Evolutionary conservation across 768 basidiomycete genomes (phyloP).

Genomic region (Termitomyces sp.): DNA sequence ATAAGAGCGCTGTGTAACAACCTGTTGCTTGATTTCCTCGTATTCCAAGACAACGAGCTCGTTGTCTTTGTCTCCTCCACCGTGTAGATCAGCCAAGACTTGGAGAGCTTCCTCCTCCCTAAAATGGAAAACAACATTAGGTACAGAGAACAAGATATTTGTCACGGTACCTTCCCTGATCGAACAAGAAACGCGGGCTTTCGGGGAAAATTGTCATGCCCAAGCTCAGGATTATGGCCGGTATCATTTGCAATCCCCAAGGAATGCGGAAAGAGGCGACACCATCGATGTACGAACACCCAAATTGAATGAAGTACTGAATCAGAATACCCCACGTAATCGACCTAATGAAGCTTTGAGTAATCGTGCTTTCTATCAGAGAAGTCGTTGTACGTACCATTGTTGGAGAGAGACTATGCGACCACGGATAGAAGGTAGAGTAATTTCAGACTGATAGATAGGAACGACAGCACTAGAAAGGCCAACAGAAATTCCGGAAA

Average conservation of each 20-base stretch:
- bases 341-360: slow-evolving; percentile 25
- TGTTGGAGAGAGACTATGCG: slow-evolving; percentile 75
- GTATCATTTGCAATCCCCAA: slow-evolving; percentile 77
- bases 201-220: slow-evolving; percentile 71
- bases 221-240: slow-evolving; percentile 59
- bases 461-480: slow-evolving; percentile 63
- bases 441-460: slow-evolving; percentile 72
- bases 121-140: neutral
- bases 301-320: slow-evolving; percentile 73
- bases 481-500: slow-evolving; percentile 65
- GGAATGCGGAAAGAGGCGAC: slow-evolving; percentile 74
- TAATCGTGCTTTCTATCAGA: neutral
- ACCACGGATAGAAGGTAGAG: slow-evolving; percentile 67
- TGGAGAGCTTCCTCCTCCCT: slow-evolving; percentile 61
- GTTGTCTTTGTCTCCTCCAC: slow-evolving; percentile 48
- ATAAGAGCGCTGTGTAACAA: slow-evolving; percentile 13
- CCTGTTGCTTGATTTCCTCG: slow-evolving; percentile 58
- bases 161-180: slow-evolving; percentile 42
- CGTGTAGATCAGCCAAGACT: slow-evolving; percentile 73
- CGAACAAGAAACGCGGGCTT: slow-evolving; percentile 68
- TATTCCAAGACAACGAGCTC: slow-evolving; percentile 66
- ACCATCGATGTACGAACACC: slow-evolving; percentile 68
- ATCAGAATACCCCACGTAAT: slow-evolving; percentile 77
- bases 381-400: slow-evolving; percentile 32
- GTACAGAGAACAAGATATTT: neutral